phyloP scores from a whole-genome alignment of 1,139 yeast species.

The Yamadazyma trypodendri region DNA sequence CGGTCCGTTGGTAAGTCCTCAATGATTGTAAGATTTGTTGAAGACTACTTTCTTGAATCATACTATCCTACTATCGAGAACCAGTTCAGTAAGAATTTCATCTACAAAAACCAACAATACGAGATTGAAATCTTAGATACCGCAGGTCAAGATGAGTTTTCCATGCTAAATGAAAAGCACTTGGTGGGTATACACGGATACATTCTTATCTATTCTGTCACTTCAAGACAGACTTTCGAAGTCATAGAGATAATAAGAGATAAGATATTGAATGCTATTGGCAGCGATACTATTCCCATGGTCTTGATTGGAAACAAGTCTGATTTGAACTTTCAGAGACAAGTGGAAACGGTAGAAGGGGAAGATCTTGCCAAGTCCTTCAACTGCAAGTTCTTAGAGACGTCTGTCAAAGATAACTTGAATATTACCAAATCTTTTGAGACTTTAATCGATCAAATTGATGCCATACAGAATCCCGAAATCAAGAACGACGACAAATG shows the following conservation, averaged over 20 bases:
- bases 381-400: conserved; percentile 71
- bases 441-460: conserved; percentile 68
- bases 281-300: conserved; percentile 73
- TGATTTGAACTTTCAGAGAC: conserved; percentile 65
- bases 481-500: conserved; percentile 39
- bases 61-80: conserved; percentile 94
- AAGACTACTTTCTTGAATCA: conserved; percentile 83
- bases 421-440: conserved; percentile 70
- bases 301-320: conserved; percentile 83
- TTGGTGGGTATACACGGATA: conserved; percentile 86
- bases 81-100: conserved; percentile 74
- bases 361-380: conserved; percentile 59
- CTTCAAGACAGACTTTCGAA: conserved; percentile 77
- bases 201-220: conserved; percentile 77
- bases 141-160: conserved; percentile 93
- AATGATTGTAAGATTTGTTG: conserved; percentile 82
- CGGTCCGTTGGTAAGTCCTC: conserved; percentile 91
- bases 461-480: conserved; percentile 53
- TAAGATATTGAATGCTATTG: conserved; percentile 76
- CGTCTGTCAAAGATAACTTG: conserved; percentile 74
- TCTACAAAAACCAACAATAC: conserved; percentile 71
- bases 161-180: conserved; percentile 80
- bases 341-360: conserved; percentile 68
- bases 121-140: conserved; percentile 88
- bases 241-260: conserved; percentile 77